Percentiles rank a stretch among this genome's conserved stretches.
These are phyloP conservation scores for Dictyophora rubrovolvata DNA, from an alignment of 768 basidiomycete genomes.

Conservation along the genomic window DNA sequence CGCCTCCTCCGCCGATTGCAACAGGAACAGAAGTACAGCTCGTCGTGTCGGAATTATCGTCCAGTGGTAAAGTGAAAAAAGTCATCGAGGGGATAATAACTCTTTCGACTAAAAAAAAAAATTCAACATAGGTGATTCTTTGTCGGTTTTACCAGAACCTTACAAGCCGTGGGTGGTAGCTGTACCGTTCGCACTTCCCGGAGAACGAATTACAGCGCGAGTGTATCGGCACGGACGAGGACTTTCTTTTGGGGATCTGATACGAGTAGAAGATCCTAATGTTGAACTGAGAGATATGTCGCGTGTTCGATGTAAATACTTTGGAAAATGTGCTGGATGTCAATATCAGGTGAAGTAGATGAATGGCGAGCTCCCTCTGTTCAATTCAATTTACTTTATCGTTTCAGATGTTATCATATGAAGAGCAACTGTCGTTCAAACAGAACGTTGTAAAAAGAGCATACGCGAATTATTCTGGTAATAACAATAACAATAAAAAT, in stretches of 20 bases:
- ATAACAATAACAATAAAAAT: constrained; percentile 8
- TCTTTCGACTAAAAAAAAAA: background rate
- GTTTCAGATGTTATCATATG: constrained; percentile 76
- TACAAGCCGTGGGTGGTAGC: constrained; percentile 68
- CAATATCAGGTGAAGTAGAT: constrained; percentile 64
- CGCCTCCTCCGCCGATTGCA: constrained; percentile 48
- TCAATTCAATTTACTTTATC: constrained; percentile 1
- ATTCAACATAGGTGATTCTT: constrained; percentile 46
- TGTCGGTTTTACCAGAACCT: constrained; percentile 41
- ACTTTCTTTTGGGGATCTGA: constrained; percentile 67
- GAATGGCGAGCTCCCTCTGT: background rate
- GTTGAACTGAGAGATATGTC: constrained; percentile 51
- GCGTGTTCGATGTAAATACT: constrained; percentile 72
- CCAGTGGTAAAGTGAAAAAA: constrained; percentile 37
- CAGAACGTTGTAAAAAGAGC: constrained; percentile 78
- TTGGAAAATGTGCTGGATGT: constrained; percentile 84
- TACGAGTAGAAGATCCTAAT: constrained; percentile 59
- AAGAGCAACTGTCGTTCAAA: constrained; percentile 78
- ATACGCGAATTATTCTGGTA: constrained; percentile 65
- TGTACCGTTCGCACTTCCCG: constrained; percentile 76
- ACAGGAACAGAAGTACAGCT: constrained; percentile 57
- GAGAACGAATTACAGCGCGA: constrained; percentile 64
- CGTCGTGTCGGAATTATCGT: constrained; percentile 52
- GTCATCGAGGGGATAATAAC: background rate
- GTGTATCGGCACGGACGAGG: constrained; percentile 63